Conservation (phyloP, 495 filamentous ascomycete species). For the Cenococcum geophilum region DNA sequence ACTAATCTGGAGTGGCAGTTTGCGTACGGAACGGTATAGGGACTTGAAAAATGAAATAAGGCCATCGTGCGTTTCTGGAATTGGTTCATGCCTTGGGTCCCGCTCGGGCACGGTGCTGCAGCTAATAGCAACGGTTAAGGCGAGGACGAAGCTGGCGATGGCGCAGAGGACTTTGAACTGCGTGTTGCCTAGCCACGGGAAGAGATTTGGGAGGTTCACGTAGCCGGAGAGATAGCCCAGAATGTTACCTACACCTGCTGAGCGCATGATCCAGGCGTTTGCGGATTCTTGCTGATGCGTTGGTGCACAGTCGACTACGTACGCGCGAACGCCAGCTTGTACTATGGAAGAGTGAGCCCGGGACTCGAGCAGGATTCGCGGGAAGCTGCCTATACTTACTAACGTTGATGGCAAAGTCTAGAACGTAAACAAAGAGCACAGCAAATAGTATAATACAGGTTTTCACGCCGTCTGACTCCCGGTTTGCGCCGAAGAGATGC, state of each 20-base stretch:
- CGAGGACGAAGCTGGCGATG: slow-evolving; percentile 66
- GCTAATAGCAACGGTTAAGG: slow-evolving; percentile 59
- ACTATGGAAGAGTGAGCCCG: slow-evolving; percentile 43
- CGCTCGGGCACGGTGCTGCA: slow-evolving; percentile 63
- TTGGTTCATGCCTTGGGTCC: slow-evolving; percentile 66
- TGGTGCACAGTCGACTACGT: slow-evolving; percentile 84
- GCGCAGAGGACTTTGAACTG: slow-evolving; percentile 88
- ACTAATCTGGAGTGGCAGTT: slow-evolving; percentile 69
- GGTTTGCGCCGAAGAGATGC: slow-evolving; percentile 63
- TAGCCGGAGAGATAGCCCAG: slow-evolving; percentile 78
- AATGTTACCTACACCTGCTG: slow-evolving; percentile 80
- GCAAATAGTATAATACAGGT: slow-evolving; percentile 61
- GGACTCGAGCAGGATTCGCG: neutral
- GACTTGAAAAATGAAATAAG: slow-evolving; percentile 70
- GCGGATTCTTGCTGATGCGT: slow-evolving; percentile 84
- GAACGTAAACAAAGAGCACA: slow-evolving; percentile 73
- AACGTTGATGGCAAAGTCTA: slow-evolving; percentile 92
- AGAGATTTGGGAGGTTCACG: slow-evolving; percentile 59
- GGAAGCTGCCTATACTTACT: slow-evolving; percentile 44
- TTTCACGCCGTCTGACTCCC: slow-evolving; percentile 54
- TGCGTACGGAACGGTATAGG: slow-evolving; percentile 66
- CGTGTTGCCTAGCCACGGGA: slow-evolving; percentile 72
- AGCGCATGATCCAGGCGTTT: slow-evolving; percentile 79
- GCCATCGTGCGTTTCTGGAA: slow-evolving; percentile 49
- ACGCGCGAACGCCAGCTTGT: slow-evolving; percentile 81